Evolutionary conservation across 768 basidiomycete species (phyloP).

Genomic region (Mycena filopes): DNA sequence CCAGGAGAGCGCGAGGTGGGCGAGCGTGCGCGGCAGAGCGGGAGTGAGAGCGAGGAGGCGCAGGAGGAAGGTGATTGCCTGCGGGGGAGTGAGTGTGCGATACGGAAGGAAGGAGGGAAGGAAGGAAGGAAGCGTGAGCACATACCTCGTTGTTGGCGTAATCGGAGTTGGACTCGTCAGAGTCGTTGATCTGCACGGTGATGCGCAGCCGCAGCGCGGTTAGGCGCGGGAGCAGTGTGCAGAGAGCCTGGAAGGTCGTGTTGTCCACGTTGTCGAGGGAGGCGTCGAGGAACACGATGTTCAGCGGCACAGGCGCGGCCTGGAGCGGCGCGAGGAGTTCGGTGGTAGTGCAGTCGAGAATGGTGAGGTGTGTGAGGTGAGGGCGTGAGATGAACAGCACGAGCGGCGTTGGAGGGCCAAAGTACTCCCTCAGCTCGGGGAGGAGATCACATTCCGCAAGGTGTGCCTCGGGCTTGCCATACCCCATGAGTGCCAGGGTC

Average conservation of each 20-base stretch:
- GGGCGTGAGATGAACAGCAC: not conserved
- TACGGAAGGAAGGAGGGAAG: too few relatives aligned
- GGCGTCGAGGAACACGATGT: too few relatives aligned
- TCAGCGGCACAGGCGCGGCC: too few relatives aligned
- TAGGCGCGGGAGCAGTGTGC: too few relatives aligned
- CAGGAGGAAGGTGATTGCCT: conserved; percentile 3
- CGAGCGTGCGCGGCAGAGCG: not conserved
- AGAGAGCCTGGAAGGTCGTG: too few relatives aligned
- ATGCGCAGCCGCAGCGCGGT: too few relatives aligned
- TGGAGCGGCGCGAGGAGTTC: too few relatives aligned
- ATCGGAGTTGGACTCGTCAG: too few relatives aligned
- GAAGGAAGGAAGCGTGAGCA: too few relatives aligned
- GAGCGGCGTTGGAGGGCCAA: not conserved
- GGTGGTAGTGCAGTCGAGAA: not conserved
- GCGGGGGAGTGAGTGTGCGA: too few relatives aligned
- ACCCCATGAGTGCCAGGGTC: not conserved
- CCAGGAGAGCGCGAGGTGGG: not conserved
- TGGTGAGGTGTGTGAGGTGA: not conserved
- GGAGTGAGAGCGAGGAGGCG: not conserved
- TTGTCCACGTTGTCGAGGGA: too few relatives aligned
- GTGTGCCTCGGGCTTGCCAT: not conserved
- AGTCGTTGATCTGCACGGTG: too few relatives aligned
- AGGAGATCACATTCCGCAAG: not conserved
- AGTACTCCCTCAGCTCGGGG: not conserved
- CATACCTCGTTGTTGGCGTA: not conserved